A percentile compares a stretch with the other conserved stretches of the same genome.
phyloP scores from a whole-genome alignment of 768 basidiomycete genomes.

The Gymnopilus junonius region DNA sequence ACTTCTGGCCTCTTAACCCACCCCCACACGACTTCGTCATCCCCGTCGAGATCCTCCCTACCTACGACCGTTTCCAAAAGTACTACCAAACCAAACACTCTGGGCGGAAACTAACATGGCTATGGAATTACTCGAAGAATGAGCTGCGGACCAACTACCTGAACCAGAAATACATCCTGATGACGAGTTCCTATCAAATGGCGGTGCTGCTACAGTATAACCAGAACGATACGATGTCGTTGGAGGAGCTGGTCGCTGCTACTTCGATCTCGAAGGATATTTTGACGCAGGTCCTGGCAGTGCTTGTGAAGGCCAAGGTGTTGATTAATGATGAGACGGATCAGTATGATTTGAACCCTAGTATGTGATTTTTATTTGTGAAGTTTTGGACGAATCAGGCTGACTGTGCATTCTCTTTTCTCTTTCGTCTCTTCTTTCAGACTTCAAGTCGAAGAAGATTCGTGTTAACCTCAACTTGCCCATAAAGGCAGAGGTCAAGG shows the following conservation, averaged over 20 bases:
- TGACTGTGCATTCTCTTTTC: no score
- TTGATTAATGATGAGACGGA: slow-evolving; percentile 87
- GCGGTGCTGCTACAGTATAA: slow-evolving; percentile 97
- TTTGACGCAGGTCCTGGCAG: slow-evolving; percentile 67
- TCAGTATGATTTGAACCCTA: slow-evolving; percentile 90
- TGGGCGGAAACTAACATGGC: slow-evolving; percentile 95
- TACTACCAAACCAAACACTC: slow-evolving; percentile 97
- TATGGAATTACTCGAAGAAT: slow-evolving; percentile 99
- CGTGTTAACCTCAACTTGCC: slow-evolving; percentile 90
- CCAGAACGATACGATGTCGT: slow-evolving; percentile 83
- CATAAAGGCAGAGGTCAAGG: slow-evolving; percentile 94
- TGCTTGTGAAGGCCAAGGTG: slow-evolving; percentile 89
- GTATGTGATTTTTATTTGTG: slow-evolving; percentile 32
- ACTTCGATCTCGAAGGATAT: slow-evolving; percentile 84
- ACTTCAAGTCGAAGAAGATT: slow-evolving; percentile 93
- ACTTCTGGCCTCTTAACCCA: slow-evolving; percentile 94
- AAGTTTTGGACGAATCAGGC: background rate
- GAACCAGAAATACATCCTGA: slow-evolving; percentile 94
- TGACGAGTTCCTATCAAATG: slow-evolving; percentile 97
- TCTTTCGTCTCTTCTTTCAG: slow-evolving; percentile 50
- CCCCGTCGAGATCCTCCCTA: slow-evolving; percentile 83
- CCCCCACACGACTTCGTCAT: slow-evolving; percentile 89
- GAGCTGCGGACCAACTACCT: slow-evolving; percentile 95
- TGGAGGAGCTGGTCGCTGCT: slow-evolving; percentile 78
- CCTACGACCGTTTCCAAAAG: slow-evolving; percentile 90